These are phyloP conservation scores for Epithele typhae DNA, from an alignment of 768 basidiomycete species.

Conservation along the genomic window DNA sequence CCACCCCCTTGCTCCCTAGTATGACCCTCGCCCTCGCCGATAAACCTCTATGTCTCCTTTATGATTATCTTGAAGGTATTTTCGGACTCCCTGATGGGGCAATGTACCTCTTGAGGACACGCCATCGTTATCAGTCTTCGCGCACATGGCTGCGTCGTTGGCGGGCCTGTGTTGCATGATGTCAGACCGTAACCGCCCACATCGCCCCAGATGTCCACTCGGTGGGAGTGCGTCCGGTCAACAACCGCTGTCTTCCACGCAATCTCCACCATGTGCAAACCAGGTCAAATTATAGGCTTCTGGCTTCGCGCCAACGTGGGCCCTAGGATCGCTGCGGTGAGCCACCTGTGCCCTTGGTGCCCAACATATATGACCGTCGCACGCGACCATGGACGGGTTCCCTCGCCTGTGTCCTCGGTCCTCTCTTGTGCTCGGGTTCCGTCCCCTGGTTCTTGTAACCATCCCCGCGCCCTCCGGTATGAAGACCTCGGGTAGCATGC, in stretches of 20 bases:
- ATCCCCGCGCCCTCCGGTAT: background rate
- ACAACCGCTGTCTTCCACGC: background rate
- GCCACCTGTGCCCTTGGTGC: no score
- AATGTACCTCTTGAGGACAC: background rate
- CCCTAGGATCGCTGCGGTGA: no score
- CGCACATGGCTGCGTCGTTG: conserved; percentile 5
- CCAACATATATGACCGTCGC: conserved; percentile 4
- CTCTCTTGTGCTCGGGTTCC: background rate
- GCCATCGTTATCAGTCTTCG: conserved; percentile 7
- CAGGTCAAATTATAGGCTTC: background rate
- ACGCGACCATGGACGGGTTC: background rate
- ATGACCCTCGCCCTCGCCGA: no score
- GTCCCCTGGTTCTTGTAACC: background rate
- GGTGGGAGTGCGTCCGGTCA: background rate
- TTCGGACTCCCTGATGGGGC: no score
- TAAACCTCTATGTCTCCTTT: no score
- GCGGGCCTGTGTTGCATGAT: conserved; percentile 6
- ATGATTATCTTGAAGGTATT: no score
- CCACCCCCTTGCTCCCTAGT: no score
- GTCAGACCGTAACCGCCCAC: conserved; percentile 5
- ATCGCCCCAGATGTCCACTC: conserved; percentile 1
- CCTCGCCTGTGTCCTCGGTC: background rate
- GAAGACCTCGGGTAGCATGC: conserved; percentile 3
- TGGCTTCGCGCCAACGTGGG: background rate
- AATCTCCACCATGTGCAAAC: conserved; percentile 7